A percentile compares a stretch with the other conserved stretches of the same genome.
These are phyloP conservation scores for Mucor velutinosus DNA, from an alignment of 371 early-diverging fungal genomes.

Conservation along the genomic window DNA sequence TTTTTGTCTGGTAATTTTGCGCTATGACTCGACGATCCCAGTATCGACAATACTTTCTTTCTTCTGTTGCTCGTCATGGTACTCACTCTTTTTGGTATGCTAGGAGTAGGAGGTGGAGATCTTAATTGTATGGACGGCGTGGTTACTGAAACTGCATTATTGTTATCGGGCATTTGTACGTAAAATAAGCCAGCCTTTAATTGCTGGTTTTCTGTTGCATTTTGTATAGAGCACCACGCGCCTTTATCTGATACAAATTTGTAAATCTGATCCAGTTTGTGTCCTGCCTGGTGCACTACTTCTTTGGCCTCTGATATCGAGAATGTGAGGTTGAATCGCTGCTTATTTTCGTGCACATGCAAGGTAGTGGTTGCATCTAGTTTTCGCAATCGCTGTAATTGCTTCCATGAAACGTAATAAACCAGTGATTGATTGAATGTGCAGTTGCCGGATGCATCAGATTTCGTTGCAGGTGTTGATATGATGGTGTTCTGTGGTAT, in stretches of 20 bases:
- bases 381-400: slow-evolving; percentile 38
- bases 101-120: slow-evolving; percentile 30
- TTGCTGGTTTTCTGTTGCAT: slow-evolving; percentile 24
- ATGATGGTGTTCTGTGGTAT: slow-evolving; percentile 47
- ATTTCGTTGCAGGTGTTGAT: slow-evolving; percentile 27
- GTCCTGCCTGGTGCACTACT: slow-evolving; percentile 37
- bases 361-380: slow-evolving; percentile 34
- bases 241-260: slow-evolving; percentile 48
- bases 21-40: slow-evolving; percentile 1
- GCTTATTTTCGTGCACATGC: slow-evolving; percentile 6
- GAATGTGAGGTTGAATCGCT: slow-evolving; percentile 13
- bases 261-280: slow-evolving; percentile 41
- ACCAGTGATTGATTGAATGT: slow-evolving; percentile 38
- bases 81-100: slow-evolving; percentile 12
- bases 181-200: slow-evolving; percentile 45
- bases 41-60: slow-evolving; percentile 13
- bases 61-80: slow-evolving; percentile 6
- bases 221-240: slow-evolving; percentile 30
- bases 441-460: slow-evolving; percentile 29
- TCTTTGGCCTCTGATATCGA: slow-evolving; percentile 42
- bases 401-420: slow-evolving; percentile 47
- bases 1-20: not conserved
- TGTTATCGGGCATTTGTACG: slow-evolving; percentile 44
- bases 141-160: slow-evolving; percentile 2
- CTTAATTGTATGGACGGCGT: slow-evolving; percentile 24